Conservation (phyloP, 2,329 filamentous ascomycete genomes). For the Claviceps purpurea region DNA sequence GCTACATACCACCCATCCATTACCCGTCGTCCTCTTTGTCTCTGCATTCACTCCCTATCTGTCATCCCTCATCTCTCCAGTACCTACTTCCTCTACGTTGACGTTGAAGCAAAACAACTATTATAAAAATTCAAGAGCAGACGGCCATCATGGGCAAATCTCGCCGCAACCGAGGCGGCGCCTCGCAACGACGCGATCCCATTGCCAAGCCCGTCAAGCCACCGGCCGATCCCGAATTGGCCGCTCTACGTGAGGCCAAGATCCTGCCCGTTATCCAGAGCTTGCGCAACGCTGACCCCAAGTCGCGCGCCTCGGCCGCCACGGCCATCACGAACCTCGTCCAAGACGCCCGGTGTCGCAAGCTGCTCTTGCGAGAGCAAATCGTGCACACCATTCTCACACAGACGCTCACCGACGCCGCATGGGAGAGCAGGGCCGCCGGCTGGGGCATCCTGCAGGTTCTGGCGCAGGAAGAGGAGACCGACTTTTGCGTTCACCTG, state of each 20-base stretch:
- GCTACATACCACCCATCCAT: no score
- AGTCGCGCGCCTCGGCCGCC: constrained; percentile 45
- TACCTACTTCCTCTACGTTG: no score
- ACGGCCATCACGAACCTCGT: constrained; percentile 48
- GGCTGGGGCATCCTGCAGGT: constrained; percentile 55
- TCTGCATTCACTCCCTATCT: no score
- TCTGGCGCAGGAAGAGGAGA: constrained; percentile 48
- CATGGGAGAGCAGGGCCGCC: constrained; percentile 48
- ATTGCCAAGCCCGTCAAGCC: constrained; percentile 45
- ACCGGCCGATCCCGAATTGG: constrained; percentile 49
- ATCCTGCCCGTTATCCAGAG: constrained; percentile 51
- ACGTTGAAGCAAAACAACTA: neutral
- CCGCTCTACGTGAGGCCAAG: constrained; percentile 47
- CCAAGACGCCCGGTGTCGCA: constrained; percentile 47
- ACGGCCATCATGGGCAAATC: constrained; percentile 43
- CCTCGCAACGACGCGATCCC: constrained; percentile 37
- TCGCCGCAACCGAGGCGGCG: constrained; percentile 37
- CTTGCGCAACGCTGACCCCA: constrained; percentile 44
- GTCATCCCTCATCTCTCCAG: no score
- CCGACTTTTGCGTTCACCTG: constrained; percentile 53
- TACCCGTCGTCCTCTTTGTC: no score
- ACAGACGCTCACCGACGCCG: constrained; percentile 50
- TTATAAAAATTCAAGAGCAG: neutral
- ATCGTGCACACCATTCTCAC: constrained; percentile 49
- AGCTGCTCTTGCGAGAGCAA: constrained; percentile 52